These are phyloP conservation scores for Pholiota molesta DNA, from an alignment of 768 basidiomycete genomes.

Conservation along the genomic window DNA sequence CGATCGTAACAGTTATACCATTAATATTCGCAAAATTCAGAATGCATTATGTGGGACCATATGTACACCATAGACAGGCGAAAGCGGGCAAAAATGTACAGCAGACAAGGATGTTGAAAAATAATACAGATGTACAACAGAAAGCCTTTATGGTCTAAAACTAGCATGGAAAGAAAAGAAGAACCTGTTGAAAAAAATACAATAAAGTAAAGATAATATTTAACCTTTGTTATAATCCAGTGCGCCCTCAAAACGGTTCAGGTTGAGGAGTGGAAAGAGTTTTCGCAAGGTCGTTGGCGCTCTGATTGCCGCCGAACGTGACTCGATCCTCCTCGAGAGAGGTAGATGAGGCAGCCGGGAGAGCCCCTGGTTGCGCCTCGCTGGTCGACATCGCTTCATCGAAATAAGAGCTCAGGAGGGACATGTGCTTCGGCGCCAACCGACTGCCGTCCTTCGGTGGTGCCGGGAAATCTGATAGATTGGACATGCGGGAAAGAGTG, in stretches of 20 bases:
- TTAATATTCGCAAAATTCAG: neutral
- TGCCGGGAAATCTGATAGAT: slow-evolving; percentile 71
- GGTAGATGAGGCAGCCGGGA: neutral
- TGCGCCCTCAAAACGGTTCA: slow-evolving; percentile 5
- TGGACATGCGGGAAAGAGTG: slow-evolving; percentile 63
- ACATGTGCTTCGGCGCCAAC: slow-evolving; percentile 33
- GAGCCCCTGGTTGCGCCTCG: neutral
- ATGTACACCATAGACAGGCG: neutral
- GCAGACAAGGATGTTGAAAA: neutral
- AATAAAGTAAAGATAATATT: slow-evolving; percentile 10
- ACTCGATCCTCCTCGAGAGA: slow-evolving; percentile 20
- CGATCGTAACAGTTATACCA: slow-evolving; percentile 1
- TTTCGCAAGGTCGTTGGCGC: slow-evolving; percentile 25
- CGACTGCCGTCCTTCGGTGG: slow-evolving; percentile 46
- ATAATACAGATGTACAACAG: slow-evolving; percentile 12
- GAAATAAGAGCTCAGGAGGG: slow-evolving; percentile 48
- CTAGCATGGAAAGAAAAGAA: slow-evolving; percentile 1
- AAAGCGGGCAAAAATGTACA: slow-evolving; percentile 1
- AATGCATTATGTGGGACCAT: slow-evolving; percentile 1
- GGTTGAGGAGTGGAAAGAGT: slow-evolving; percentile 14
- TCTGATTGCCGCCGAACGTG: slow-evolving; percentile 27
- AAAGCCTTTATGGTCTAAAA: slow-evolving; percentile 7
- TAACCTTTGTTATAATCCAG: slow-evolving; percentile 4
- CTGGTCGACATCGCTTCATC: slow-evolving; percentile 30
- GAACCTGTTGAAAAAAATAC: slow-evolving; percentile 7